phyloP scores from a whole-genome alignment of 2,329 filamentous ascomycete species.

The Xylaria sp. region DNA sequence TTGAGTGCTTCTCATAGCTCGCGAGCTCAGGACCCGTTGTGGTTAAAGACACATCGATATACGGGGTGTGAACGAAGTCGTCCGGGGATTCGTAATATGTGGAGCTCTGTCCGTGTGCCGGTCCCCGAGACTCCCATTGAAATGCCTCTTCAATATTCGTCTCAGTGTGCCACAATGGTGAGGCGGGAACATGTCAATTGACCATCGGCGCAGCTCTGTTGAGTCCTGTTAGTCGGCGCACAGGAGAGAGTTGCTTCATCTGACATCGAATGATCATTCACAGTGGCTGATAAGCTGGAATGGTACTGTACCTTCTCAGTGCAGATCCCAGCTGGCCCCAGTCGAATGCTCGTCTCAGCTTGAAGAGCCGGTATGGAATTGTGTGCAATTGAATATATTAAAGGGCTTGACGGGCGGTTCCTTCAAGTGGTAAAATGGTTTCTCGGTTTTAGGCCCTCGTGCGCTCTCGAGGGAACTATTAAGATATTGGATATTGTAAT shows the following conservation, averaged over 20 bases:
- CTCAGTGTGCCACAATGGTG: slow-evolving; percentile 26
- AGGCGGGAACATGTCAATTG: slow-evolving; percentile 26
- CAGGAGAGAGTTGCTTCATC: slow-evolving; percentile 18
- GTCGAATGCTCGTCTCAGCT: slow-evolving; percentile 9
- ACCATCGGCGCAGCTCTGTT: slow-evolving; percentile 10
- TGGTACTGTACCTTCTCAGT: slow-evolving; percentile 24
- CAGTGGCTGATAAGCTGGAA: slow-evolving; percentile 21
- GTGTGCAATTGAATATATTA: slow-evolving; percentile 9
- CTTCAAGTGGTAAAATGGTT: slow-evolving; percentile 1
- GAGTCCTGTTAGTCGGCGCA: slow-evolving; percentile 25
- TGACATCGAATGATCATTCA: slow-evolving; percentile 27
- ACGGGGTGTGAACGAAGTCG: slow-evolving; percentile 32
- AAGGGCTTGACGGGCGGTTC: slow-evolving; percentile 1
- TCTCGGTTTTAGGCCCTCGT: slow-evolving; percentile 11
- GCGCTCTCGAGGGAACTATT: slow-evolving; percentile 12
- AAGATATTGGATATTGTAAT: slow-evolving; percentile 21
- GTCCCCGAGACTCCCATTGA: slow-evolving; percentile 31
- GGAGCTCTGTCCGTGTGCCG: slow-evolving; percentile 25
- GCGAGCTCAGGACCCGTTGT: slow-evolving; percentile 26
- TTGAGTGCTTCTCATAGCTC: slow-evolving; percentile 37
- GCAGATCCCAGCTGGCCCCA: slow-evolving; percentile 10
- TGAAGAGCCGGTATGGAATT: slow-evolving; percentile 1
- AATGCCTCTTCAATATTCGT: slow-evolving; percentile 22
- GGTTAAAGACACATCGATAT: slow-evolving; percentile 35
- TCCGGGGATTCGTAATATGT: slow-evolving; percentile 30